phyloP scores from a whole-genome alignment of 495 filamentous ascomycete species.

The Penicillium fimorum region DNA sequence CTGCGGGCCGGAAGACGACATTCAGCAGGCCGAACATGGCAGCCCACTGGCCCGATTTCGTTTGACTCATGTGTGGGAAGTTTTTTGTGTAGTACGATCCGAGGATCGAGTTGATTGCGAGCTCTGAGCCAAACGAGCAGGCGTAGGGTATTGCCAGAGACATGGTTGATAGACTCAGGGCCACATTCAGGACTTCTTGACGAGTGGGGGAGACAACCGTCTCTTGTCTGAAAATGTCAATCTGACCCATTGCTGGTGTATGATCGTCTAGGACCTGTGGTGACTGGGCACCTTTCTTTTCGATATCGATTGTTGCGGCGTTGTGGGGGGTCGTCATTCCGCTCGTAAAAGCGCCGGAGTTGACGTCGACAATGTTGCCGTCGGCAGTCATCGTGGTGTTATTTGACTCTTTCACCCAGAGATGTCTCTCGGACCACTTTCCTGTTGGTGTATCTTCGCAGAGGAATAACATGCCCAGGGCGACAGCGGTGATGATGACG shows the following conservation, averaged over 20 bases:
- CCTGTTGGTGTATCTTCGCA: constrained; percentile 86
- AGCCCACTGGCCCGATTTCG: constrained; percentile 70
- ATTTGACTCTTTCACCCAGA: constrained; percentile 32
- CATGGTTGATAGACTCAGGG: constrained; percentile 64
- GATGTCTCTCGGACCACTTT: constrained; percentile 73
- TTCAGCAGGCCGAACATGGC: constrained; percentile 93
- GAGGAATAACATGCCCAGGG: constrained; percentile 66
- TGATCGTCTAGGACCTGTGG: constrained; percentile 47
- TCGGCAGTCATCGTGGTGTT: constrained; percentile 26
- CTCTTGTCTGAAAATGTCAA: constrained; percentile 55
- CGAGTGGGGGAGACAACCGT: constrained; percentile 64
- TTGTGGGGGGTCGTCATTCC: constrained; percentile 40
- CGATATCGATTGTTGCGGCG: constrained; percentile 38
- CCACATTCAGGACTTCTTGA: constrained; percentile 55
- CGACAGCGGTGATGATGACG: constrained; percentile 64
- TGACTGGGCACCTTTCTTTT: constrained; percentile 40
- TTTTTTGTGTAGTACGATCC: constrained; percentile 76
- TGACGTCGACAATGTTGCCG: constrained; percentile 57
- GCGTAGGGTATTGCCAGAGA: constrained; percentile 71
- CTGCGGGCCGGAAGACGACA: constrained; percentile 68
- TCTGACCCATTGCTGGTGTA: constrained; percentile 50
- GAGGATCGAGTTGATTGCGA: constrained; percentile 82
- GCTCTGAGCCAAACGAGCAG: constrained; percentile 82
- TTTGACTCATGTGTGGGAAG: constrained; percentile 73
- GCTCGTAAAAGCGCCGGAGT: constrained; percentile 36